Evolutionary conservation across 441 rosid species (phyloP), one percentile per base, ranked within the genome.

Genomic region (Hura crepitans): DNA sequence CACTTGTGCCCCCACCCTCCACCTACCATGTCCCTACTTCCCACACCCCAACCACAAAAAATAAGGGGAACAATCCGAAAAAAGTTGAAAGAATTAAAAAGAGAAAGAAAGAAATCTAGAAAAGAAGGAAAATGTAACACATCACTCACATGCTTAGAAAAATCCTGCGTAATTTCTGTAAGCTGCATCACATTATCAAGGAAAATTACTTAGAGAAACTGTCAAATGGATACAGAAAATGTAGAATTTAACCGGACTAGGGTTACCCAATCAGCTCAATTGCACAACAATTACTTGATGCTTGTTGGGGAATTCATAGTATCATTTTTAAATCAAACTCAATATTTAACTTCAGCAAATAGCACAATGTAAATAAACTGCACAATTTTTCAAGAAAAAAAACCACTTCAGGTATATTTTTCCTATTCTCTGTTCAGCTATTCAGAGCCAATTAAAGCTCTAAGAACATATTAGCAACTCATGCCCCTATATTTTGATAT

Each of bases 121-220:
- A 33, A 8, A 35, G 27, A 31, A 6, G 46, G 12, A 37, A 37
- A 71, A 53, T 2, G 27, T 28, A 68, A 7, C 51, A 23, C 28
- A 53, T n/a, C 66, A 75, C 91, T 85, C 74, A 86, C 93, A 68
- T 73, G 75, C 62, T 75, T 67, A 55, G 80, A 25, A 64, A 78
- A 75, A 69, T 74, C 46, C 61, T 59, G 73, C 0, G 80, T 75
- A 45, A 81, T 85, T 71, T 85, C 82, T 37, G 39, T 66, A 59
- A 88, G 84, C 91, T 86, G 86, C 75, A 85, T 54, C 53, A 70
- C 60, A 80, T 30, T 59, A 59, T n/a, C 69, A 56, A 47, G 68
- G 56, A 59, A 54, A 54, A 61, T 74, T 61, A 79, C 50, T 58
- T 56, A 22, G 49, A 50, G 43, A 45, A 62, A 46, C 31, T 17